Evolutionary conservation across 2,329 filamentous ascomycete species (phyloP).

Genomic region (Didymellaceae sp.): DNA sequence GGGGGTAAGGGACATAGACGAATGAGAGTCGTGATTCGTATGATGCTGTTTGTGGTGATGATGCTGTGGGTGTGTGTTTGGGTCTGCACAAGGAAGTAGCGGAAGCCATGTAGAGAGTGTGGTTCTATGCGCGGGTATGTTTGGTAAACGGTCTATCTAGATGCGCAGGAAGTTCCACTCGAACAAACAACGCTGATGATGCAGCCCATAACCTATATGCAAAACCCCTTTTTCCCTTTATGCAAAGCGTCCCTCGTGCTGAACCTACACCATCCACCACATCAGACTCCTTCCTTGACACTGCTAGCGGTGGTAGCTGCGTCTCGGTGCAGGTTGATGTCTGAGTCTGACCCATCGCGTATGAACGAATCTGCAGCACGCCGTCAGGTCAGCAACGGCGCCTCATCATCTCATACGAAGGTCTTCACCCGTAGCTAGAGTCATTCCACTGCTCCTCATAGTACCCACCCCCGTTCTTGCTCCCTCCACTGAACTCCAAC

Average conservation of each 20-base stretch:
- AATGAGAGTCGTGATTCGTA: too few species aligned
- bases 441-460: conserved; percentile 46
- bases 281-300: not conserved
- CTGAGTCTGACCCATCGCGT: conserved; percentile 1
- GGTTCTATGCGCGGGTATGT: conserved; percentile 1
- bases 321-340: not conserved
- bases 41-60: too few species aligned
- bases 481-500: conserved; percentile 67
- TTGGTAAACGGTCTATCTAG: not conserved
- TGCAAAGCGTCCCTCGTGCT: not conserved
- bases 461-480: conserved; percentile 36
- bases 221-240: not conserved
- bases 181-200: not conserved
- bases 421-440: conserved; percentile 42
- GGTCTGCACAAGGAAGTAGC: too few species aligned
- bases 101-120: too few species aligned
- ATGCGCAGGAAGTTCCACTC: not conserved
- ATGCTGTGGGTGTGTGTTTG: too few species aligned
- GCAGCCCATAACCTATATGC: conserved; percentile 1
- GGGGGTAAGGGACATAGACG: too few species aligned
- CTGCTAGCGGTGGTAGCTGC: not conserved
- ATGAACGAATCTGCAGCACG: conserved; percentile 7
- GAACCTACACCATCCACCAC: not conserved
- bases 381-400: not conserved
- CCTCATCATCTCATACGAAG: not conserved